phyloP scores from a whole-genome alignment of 306 rosid species.

The Crotalaria pallida region DNA sequence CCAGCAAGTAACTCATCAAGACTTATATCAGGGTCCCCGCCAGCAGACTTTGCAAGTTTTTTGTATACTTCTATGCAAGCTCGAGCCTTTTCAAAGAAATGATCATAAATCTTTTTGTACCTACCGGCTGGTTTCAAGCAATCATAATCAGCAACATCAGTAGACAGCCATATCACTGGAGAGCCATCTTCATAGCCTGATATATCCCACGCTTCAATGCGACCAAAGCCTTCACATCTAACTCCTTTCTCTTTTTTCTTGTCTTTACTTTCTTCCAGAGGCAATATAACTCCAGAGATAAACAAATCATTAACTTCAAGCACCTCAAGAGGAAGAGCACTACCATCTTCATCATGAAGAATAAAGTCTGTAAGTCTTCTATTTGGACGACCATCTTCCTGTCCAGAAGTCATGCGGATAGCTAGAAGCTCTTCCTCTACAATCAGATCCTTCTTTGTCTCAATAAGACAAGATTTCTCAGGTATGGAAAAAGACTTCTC shows the following conservation, averaged over 20 bases:
- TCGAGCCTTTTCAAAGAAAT: conserved; percentile 66
- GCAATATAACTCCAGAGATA: conserved; percentile 69
- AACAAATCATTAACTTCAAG: conserved; percentile 64
- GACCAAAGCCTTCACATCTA: conserved; percentile 79
- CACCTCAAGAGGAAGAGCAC: conserved; percentile 69
- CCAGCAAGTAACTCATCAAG: conserved; percentile 93
- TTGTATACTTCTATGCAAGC: conserved; percentile 75
- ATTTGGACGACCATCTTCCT: conserved; percentile 54
- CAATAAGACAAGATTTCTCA: conserved; percentile 50
- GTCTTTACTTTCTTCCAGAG: conserved; percentile 48
- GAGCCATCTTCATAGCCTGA: conserved; percentile 89
- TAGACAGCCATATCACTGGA: conserved; percentile 85
- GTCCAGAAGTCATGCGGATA: conserved; percentile 50
- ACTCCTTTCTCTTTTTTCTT: conserved; percentile 64
- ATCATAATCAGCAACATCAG: conserved; percentile 73
- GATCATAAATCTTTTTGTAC: conserved; percentile 66
- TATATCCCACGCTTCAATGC: conserved; percentile 84
- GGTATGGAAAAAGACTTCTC: conserved; percentile 45
- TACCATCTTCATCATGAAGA: conserved; percentile 66
- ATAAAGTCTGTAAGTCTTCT: conserved; percentile 71
- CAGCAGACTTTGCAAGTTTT: conserved; percentile 57
- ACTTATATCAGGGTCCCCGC: conserved; percentile 56
- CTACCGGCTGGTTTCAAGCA: conserved; percentile 67
- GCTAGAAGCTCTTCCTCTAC: conserved; percentile 72
- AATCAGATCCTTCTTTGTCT: conserved; percentile 45